Conservation (phyloP, 2,329 filamentous ascomycete species). For the Pestalotiopsis sp. region DNA sequence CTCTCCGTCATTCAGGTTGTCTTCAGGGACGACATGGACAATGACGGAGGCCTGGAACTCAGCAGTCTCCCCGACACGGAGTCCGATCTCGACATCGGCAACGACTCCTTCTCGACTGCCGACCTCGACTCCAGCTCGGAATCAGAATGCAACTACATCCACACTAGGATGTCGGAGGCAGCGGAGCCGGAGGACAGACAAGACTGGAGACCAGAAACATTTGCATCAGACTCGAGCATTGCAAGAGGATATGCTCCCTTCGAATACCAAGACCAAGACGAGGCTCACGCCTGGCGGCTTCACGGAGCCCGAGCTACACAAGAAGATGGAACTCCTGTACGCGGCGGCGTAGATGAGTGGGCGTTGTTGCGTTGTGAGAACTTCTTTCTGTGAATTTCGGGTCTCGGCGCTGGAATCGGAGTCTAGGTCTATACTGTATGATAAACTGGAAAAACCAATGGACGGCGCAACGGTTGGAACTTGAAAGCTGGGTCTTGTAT, state of each 20-base stretch:
- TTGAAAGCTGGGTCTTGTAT: too few species aligned
- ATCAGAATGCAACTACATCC: not conserved
- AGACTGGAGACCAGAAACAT: not conserved
- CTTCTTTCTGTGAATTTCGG: not conserved
- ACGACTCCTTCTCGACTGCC: not conserved
- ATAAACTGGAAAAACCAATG: not conserved
- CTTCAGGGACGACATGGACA: conserved; percentile 10
- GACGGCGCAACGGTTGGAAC: not conserved
- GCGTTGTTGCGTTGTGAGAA: not conserved
- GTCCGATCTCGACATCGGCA: not conserved
- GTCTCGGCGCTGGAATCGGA: not conserved
- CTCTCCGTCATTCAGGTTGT: conserved; percentile 17
- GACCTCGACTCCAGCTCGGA: not conserved
- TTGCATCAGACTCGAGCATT: not conserved
- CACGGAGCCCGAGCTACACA: not conserved
- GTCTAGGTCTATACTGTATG: not conserved
- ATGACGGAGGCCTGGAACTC: not conserved
- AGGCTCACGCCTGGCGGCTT: not conserved
- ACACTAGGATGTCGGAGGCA: not conserved
- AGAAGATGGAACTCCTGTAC: not conserved
- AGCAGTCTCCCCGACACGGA: not conserved
- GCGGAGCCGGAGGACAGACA: not conserved
- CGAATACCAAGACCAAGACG: not conserved
- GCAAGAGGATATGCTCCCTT: not conserved
- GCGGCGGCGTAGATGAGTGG: not conserved